Evolutionary conservation across 805 yeast genomes (phyloP), one percentile per base, ranked within the genome.

Genomic region (Candida michaelii): DNA sequence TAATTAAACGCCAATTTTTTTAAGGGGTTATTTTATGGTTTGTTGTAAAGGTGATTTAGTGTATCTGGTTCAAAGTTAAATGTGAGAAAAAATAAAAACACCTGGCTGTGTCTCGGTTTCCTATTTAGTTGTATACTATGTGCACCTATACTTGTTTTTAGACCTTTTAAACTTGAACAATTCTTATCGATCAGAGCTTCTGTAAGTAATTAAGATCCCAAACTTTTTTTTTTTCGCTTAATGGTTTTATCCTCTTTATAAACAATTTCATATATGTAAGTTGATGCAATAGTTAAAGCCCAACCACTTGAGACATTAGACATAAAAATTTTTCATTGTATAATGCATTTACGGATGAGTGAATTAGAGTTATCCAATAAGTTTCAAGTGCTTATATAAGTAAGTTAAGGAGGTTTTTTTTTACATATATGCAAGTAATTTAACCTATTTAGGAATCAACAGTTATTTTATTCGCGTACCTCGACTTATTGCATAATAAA

Each of bases 301-400:
- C n/a, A n/a, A n/a, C n/a, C n/a, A 27, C 7, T 27, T 5, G 25
- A 30, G 33, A 30, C 33, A 30, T 30, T 15, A 30, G 33, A 30
- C 33, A 30, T 30, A 12, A 31, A 31, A 31, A 31, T 12, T 31
- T 31, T 31, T 31, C 25, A 31, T 31, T 31, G 35, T 31, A 4
- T n/a, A 6, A 18, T 31, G 35, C 35, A 18, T 31, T 18, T 31
- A 18, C 25, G 35, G 7, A n/a, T n/a, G n/a, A n/a, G n/a, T n/a
- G n/a, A n/a, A n/a, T 7, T 11, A 13, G 8, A 13, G 9, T 29
- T 13, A n/a, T n/a, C n/a, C n/a, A n/a, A n/a, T n/a, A n/a, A n/a
- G 33, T 30, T 30, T 30, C 21, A 30, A 30, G 8, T 27, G 30
- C 12, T 27, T 27, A 27, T 27, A 27, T 27, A 27, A 27, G 12